Evolutionary conservation across 805 yeast species (phyloP).

Genomic region (Metschnikowia koreensis): DNA sequence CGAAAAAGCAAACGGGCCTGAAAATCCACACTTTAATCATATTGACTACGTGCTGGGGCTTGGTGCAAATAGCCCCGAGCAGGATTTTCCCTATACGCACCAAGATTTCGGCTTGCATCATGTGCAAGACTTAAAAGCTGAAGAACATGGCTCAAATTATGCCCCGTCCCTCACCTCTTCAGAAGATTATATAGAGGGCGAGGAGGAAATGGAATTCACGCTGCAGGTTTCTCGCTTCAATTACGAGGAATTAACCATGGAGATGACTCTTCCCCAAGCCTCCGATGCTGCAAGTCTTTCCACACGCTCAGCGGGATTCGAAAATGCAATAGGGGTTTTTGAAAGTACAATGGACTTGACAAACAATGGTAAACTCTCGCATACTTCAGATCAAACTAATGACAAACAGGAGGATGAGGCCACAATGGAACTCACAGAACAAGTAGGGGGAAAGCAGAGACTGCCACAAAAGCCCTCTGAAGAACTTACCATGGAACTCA

Average conservation of each 20-base stretch:
- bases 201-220: slow-evolving; percentile 17
- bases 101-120: slow-evolving; percentile 1
- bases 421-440: slow-evolving; percentile 28
- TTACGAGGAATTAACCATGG: slow-evolving; percentile 12
- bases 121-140: background rate
- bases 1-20: background rate
- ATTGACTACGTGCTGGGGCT: background rate
- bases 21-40: background rate
- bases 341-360: background rate
- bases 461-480: background rate
- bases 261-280: slow-evolving; percentile 8
- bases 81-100: slow-evolving; percentile 6
- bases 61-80: background rate
- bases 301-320: background rate
- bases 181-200: slow-evolving; percentile 8
- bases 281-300: background rate
- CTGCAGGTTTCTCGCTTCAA: slow-evolving; percentile 7
- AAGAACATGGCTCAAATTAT: background rate
- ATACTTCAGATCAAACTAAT: background rate
- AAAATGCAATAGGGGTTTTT: background rate
- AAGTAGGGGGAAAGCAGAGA: slow-evolving; percentile 3
- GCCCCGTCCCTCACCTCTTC: slow-evolving; percentile 9
- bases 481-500: slow-evolving; percentile 26
- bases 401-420: slow-evolving; percentile 6
- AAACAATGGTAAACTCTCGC: background rate